A percentile compares a stretch with the other conserved stretches of the same genome.
These are phyloP conservation scores for Penicillium egyptiacum DNA, from an alignment of 495 filamentous ascomycete genomes.

Conservation along the genomic window DNA sequence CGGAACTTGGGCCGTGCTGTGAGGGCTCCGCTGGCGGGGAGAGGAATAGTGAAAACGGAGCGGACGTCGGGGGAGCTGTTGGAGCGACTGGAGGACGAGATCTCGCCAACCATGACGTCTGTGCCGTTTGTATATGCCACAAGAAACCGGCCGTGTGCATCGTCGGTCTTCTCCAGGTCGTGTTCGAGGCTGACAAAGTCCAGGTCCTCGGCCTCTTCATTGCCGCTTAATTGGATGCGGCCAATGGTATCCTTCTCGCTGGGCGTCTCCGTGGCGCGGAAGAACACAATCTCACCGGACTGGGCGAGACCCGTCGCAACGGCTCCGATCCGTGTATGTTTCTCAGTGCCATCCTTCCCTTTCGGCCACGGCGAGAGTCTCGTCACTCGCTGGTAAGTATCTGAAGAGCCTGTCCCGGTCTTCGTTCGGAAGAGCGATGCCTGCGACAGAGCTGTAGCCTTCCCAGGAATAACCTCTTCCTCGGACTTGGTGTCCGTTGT, in stretches of 20 bases:
- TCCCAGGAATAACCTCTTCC: conserved; percentile 30
- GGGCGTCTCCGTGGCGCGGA: conserved; percentile 61
- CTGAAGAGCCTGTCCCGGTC: conserved; percentile 42
- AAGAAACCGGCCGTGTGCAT: conserved; percentile 55
- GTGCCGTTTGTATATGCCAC: conserved; percentile 79
- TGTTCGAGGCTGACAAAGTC: conserved; percentile 63
- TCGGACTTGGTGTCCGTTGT: conserved; percentile 29
- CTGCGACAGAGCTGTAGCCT: conserved; percentile 56
- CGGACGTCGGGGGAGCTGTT: conserved; percentile 55
- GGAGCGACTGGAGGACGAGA: conserved; percentile 39
- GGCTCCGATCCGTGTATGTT: conserved; percentile 60
- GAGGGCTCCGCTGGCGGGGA: conserved; percentile 46
- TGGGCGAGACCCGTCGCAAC: conserved; percentile 72
- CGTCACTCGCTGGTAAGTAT: conserved; percentile 76
- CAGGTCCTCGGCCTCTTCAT: conserved; percentile 76
- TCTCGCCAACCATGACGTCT: conserved; percentile 58
- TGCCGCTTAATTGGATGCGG: conserved; percentile 59
- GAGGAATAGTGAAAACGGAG: conserved; percentile 61
- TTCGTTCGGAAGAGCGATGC: conserved; percentile 63
- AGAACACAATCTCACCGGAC: conserved; percentile 74
- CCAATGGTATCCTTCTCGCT: conserved; percentile 61
- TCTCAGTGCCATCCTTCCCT: conserved; percentile 31
- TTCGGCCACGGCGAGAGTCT: conserved; percentile 64
- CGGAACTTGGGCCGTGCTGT: conserved; percentile 53
- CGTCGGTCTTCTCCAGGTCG: conserved; percentile 20